Conservation (phyloP, 495 filamentous ascomycete species). For the Lepraria neglecta region DNA sequence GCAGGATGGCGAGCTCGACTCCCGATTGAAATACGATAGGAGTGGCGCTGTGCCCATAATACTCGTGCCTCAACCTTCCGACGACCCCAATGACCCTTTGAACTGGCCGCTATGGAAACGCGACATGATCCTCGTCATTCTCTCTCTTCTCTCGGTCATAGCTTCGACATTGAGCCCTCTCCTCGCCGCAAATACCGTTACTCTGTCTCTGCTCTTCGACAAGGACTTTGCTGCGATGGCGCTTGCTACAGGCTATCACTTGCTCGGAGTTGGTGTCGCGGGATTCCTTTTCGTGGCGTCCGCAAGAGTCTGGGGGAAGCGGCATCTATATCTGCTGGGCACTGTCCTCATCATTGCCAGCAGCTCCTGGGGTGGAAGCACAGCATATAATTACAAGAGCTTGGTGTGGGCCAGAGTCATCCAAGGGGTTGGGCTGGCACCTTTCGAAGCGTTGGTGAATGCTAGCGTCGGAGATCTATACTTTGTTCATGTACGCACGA, state of each 20-base stretch:
- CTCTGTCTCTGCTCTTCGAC: conserved; percentile 54
- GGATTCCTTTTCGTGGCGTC: conserved; percentile 80
- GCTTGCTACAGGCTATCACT: conserved; percentile 78
- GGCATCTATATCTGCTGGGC: conserved; percentile 79
- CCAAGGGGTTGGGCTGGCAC: conserved; percentile 68
- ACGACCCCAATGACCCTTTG: conserved; percentile 74
- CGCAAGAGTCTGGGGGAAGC: conserved; percentile 86
- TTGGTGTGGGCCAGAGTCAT: conserved; percentile 70
- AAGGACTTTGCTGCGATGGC: conserved; percentile 64
- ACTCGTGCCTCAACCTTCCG: conserved; percentile 71
- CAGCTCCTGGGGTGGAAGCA: conserved; percentile 72
- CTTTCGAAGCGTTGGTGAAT: conserved; percentile 73
- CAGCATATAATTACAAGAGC: conserved; percentile 56
- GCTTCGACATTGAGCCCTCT: conserved; percentile 75
- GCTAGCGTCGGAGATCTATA: conserved; percentile 71
- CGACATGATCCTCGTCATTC: conserved; percentile 68
- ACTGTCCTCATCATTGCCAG: conserved; percentile 65
- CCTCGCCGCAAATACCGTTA: conserved; percentile 79
- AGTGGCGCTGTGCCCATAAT: conserved; percentile 62
- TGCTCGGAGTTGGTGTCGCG: conserved; percentile 74
- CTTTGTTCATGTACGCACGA: conserved; percentile 63
- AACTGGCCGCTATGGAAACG: conserved; percentile 90
- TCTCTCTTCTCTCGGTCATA: conserved; percentile 75
- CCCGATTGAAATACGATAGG: conserved; percentile 64
- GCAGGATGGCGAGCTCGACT: conserved; percentile 31